Base-by-base conservation (phyloP, 257 asterid species). In the Ligustrum vulgare region DNA sequence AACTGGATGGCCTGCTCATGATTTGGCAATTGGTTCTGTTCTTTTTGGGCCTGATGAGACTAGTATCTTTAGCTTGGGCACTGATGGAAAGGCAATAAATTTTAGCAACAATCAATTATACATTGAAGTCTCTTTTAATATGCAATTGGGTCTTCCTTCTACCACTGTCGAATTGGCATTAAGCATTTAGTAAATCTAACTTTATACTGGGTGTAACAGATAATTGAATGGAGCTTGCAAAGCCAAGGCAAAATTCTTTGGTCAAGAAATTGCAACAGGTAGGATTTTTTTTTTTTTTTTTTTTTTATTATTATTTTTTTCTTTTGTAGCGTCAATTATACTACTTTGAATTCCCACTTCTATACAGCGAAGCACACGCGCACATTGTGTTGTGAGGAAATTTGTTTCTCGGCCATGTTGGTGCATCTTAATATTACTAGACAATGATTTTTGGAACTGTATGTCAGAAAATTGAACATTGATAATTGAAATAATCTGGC, bases 1-100 rank as follows among this genome's bases (percentile, higher is more conserved):
- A 71, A 94, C 94, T 58, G 99, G 98, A 76, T 94, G 98, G 99
- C 99, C 99, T 32, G 98, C 98, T 78, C 98, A 92, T 81, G 99
- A 94, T 77, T 86, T 87, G 81, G 94, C 96, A 33, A 92, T 94
- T 76, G 87, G 93, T 84, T 94, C 99, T 36, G 91, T 94, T 82
- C 81, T 84, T 67, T 94, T 94, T 79, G 98, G 98, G 72, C 92
- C 90, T 7, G 98, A 94, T 22, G 98, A 94, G 91, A 91, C 99
- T 71, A 94, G 99, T 88, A 94, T 92, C 63, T 94, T 92, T 81
- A 87, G 95, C 89, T 82, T 94, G 89, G 97, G 98, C 73, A 69
- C 85, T 54, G 99, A 94, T 80, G 98, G 98, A 87, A 94, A 91
- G 93, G 98, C 84, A 83, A 86, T 89, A 82, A 75, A 69, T 72